Evolutionary conservation across 495 filamentous ascomycete species (phyloP).

Genomic region (Cairneyella variabilis): DNA sequence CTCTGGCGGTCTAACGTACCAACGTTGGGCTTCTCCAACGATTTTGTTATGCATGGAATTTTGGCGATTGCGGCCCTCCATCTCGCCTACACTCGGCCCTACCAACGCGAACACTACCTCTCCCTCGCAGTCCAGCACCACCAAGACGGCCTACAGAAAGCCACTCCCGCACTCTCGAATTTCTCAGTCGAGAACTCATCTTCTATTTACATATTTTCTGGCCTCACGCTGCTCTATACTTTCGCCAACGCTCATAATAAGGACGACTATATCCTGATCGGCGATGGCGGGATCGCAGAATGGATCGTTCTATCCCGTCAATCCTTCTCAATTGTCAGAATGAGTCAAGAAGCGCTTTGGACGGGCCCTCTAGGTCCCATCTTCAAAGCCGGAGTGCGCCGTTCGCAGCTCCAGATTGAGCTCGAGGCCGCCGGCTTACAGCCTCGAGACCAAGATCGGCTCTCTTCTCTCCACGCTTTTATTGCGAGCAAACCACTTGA

Average conservation of each 20-base stretch:
- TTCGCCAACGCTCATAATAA: conserved; percentile 40
- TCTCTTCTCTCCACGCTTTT: not conserved
- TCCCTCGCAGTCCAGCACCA: conserved; percentile 47
- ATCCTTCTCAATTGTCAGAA: conserved; percentile 31
- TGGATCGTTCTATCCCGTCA: conserved; percentile 37
- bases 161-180: conserved; percentile 39
- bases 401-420: conserved; percentile 1
- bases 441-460: not conserved
- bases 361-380: conserved; percentile 27
- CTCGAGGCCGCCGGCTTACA: not conserved
- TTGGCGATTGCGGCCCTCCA: conserved; percentile 48
- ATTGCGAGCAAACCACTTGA: not conserved
- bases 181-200: conserved; percentile 41
- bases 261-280: conserved; percentile 34
- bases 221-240: conserved; percentile 43
- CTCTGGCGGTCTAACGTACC: conserved; percentile 41
- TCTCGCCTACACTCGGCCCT: conserved; percentile 39
- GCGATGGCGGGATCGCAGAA: conserved; percentile 30
- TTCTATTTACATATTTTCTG: conserved; percentile 47
- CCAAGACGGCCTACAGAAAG: conserved; percentile 41
- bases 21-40: conserved; percentile 41
- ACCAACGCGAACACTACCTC: conserved; percentile 37
- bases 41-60: conserved; percentile 52
- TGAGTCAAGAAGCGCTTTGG: conserved; percentile 17
- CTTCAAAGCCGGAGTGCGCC: conserved; percentile 23